phyloP scores from a whole-genome alignment of 1,139 yeast species.

The Debaryomycetaceae sp. region DNA sequence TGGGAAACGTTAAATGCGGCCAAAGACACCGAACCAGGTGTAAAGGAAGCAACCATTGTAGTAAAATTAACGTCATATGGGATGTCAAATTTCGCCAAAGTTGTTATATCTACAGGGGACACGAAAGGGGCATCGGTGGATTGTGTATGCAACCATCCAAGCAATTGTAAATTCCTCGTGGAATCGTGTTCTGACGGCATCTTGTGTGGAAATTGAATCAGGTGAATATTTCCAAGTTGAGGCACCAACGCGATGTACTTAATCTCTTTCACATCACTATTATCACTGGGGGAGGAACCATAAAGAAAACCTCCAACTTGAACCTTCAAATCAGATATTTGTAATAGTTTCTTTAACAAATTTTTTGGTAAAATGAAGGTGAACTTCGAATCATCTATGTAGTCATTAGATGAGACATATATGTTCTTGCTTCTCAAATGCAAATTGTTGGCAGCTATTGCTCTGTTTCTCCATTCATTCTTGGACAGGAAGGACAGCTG shows the following conservation, averaged over 20 bases:
- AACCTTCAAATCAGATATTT: slow-evolving; percentile 74
- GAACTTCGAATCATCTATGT: slow-evolving; percentile 46
- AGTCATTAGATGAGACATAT: slow-evolving; percentile 56
- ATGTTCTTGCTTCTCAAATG: slow-evolving; percentile 76
- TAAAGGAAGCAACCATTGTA: slow-evolving; percentile 65
- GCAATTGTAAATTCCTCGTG: slow-evolving; percentile 47
- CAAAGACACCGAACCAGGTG: slow-evolving; percentile 82
- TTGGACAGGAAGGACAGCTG: slow-evolving; percentile 79
- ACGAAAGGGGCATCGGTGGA: slow-evolving; percentile 55
- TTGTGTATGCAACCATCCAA: slow-evolving; percentile 86
- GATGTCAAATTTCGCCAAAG: slow-evolving; percentile 48
- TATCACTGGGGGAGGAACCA: slow-evolving; percentile 73
- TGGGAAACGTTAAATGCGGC: slow-evolving; percentile 59
- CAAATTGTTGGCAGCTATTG: slow-evolving; percentile 72
- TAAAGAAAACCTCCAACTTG: slow-evolving; percentile 81
- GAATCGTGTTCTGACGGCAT: slow-evolving; percentile 36
- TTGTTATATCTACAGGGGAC: slow-evolving; percentile 69
- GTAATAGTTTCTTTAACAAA: slow-evolving; percentile 70
- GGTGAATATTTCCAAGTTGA: slow-evolving; percentile 72
- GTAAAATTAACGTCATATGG: slow-evolving; percentile 36
- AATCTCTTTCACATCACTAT: slow-evolving; percentile 72
- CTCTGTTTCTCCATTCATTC: slow-evolving; percentile 89
- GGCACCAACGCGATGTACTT: slow-evolving; percentile 78
- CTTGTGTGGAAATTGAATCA: slow-evolving; percentile 57
- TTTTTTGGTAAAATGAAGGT: slow-evolving; percentile 84